These are phyloP conservation scores for Mesotaenium endlicherianum DNA, from an alignment of 139 green algal genomes.

Conservation along the genomic window DNA sequence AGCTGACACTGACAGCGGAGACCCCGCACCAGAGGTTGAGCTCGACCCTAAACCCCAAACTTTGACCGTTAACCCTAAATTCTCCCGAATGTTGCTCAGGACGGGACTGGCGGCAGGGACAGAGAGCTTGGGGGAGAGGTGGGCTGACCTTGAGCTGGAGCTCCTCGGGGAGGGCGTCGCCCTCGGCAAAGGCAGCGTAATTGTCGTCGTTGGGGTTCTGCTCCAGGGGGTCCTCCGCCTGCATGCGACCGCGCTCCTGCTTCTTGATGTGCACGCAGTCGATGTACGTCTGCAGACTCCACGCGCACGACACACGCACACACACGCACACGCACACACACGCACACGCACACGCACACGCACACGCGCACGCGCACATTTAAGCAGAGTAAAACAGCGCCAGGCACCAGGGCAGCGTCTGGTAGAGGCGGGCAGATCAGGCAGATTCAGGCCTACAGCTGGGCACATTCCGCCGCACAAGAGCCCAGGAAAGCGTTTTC, in stretches of 20 bases:
- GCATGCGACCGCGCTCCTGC: slow-evolving; percentile 56
- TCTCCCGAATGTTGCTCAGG: no score
- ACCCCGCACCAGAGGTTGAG: no score
- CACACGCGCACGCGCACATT: neutral
- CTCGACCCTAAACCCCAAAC: no score
- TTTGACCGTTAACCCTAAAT: no score
- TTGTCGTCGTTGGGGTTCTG: slow-evolving; percentile 30
- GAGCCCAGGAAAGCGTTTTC: no score
- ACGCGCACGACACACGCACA: neutral
- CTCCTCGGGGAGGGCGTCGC: slow-evolving; percentile 17
- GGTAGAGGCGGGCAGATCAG: no score
- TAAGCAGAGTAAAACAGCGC: neutral
- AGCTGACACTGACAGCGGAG: no score
- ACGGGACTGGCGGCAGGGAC: no score
- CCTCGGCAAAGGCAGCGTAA: slow-evolving; percentile 18
- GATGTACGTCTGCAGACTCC: slow-evolving; percentile 69
- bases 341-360: neutral
- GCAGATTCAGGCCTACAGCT: no score
- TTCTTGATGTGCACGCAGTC: slow-evolving; percentile 87
- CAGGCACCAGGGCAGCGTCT: no score
- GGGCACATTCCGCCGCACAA: no score
- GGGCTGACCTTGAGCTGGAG: slow-evolving; percentile 15
- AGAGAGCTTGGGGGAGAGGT: no score
- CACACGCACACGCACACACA: neutral
- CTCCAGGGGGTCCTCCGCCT: slow-evolving; percentile 14